Evolutionary conservation across 139 green algal genomes (phyloP), one percentile per base, ranked within the genome.

Genomic region (Raphidocelis subcapitata): DNA sequence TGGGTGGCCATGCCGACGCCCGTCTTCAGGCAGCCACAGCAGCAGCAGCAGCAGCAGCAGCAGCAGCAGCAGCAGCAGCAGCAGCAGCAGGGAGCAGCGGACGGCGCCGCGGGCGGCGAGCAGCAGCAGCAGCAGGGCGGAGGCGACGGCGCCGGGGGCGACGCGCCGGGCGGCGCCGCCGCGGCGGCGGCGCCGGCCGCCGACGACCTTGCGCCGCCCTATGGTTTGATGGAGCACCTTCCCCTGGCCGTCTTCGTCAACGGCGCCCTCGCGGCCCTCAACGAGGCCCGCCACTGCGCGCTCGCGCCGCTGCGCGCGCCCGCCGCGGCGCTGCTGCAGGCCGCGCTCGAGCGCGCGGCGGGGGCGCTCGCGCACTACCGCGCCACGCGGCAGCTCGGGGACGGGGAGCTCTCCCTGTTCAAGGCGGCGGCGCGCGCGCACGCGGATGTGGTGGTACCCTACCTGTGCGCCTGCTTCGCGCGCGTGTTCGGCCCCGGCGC

Each of bases 201-300:
- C 20, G 68, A 83, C 26, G 77, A 79, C 26, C 24, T 72, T 29
- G 65, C 51, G 24, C 95, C 94, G 2, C 94, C 95, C 0, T 90
- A 94, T 60, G 41, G 65, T 15, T 80, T 99, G 31, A 93, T 98
- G 82, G 90, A 97, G 65, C 91, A 98, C 74, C 71, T 88, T 23
- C 96, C 96, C 0, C 76, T 99, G 33, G 96, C 96, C 1, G 78
- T 95, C 12, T 94, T 98, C 60, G 79, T 84, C 23, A 99, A 99
- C 69, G 95, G 90, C 23, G 73, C 97, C 65, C 86, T 98, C 16
- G 75, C 82, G 0, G 91, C 93, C 3, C 80, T 98, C 26, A 99
- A 99, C 72, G 95, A 99, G 86, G 84, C 99, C 56, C 84, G 95
- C 20, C 94, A 98, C 80, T 98, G 94, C 80, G 90, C 93, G 0